Percentiles rank a stretch among this genome's conserved stretches.
Evolutionary conservation across 2,329 filamentous ascomycete species (phyloP).

Genomic region (Amesomyces nigricolor): DNA sequence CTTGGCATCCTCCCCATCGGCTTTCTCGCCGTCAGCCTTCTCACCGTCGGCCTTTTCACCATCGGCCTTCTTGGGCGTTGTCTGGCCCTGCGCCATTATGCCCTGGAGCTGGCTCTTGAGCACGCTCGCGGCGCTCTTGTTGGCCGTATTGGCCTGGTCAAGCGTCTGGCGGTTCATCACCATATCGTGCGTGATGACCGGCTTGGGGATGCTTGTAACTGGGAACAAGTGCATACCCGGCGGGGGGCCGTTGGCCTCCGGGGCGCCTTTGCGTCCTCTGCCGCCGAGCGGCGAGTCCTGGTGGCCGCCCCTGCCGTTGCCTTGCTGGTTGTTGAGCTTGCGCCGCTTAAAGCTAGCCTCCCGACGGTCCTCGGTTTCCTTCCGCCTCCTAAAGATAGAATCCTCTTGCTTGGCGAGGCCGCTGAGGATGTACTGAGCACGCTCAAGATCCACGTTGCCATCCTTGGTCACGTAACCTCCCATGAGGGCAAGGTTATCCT

Average conservation of each 20-base stretch:
- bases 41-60: constrained; percentile 1
- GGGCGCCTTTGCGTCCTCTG: constrained; percentile 16
- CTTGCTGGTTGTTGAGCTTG: constrained; percentile 59
- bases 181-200: constrained; percentile 76
- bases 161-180: constrained; percentile 67
- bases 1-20: constrained; percentile 7
- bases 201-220: constrained; percentile 46
- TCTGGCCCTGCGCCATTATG: constrained; percentile 29
- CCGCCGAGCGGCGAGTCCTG: constrained; percentile 29
- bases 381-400: constrained; percentile 82
- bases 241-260: constrained; percentile 18
- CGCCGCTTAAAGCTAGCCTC: constrained; percentile 75
- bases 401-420: constrained; percentile 91
- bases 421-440: constrained; percentile 80
- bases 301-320: constrained; percentile 33
- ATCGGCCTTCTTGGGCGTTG: constrained; percentile 8
- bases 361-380: constrained; percentile 77
- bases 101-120: constrained; percentile 73
- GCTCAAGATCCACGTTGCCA: constrained; percentile 79
- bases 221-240: constrained; percentile 28
- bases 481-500: constrained; percentile 84
- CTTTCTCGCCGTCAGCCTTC: constrained; percentile 14
- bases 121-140: constrained; percentile 89
- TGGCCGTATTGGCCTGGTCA: constrained; percentile 69
- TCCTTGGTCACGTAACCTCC: constrained; percentile 95